These are phyloP conservation scores for Cupressus sempervirens DNA, from an alignment of 75 land plant species.

Conservation along the genomic window DNA sequence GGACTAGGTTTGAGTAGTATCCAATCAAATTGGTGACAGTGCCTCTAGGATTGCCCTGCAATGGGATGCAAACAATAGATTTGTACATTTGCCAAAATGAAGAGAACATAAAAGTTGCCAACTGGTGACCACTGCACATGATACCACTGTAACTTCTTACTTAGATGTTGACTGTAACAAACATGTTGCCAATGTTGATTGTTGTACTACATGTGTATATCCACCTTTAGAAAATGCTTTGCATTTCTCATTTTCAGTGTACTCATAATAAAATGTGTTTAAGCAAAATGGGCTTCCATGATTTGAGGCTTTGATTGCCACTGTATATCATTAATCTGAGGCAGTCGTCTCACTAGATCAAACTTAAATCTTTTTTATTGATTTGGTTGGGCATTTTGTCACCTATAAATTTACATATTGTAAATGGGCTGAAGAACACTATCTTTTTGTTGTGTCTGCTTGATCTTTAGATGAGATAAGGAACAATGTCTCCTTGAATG, in stretches of 20 bases:
- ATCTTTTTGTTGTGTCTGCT: background rate
- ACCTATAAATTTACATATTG: background rate
- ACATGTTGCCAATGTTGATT: background rate
- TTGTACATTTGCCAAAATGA: too few species aligned
- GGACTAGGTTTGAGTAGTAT: too few species aligned
- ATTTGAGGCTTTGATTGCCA: background rate
- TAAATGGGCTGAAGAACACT: background rate
- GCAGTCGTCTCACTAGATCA: background rate
- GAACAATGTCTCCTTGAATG: background rate
- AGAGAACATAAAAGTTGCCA: too few species aligned
- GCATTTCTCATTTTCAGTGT: background rate
- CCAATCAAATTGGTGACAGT: too few species aligned
- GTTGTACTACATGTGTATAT: background rate
- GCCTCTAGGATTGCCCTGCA: background rate
- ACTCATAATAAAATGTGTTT: too few species aligned
- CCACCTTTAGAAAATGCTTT: background rate
- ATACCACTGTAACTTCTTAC: too few species aligned
- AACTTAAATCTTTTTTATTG: background rate
- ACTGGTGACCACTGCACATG: too few species aligned
- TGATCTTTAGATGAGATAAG: conserved; percentile 8
- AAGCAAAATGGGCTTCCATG: background rate
- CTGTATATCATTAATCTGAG: background rate
- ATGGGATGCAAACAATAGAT: background rate
- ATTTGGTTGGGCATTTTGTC: background rate
- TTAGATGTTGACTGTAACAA: background rate